These are phyloP conservation scores for Pseudotsuga menziesii DNA, from an alignment of 75 land plant species.

Conservation along the genomic window DNA sequence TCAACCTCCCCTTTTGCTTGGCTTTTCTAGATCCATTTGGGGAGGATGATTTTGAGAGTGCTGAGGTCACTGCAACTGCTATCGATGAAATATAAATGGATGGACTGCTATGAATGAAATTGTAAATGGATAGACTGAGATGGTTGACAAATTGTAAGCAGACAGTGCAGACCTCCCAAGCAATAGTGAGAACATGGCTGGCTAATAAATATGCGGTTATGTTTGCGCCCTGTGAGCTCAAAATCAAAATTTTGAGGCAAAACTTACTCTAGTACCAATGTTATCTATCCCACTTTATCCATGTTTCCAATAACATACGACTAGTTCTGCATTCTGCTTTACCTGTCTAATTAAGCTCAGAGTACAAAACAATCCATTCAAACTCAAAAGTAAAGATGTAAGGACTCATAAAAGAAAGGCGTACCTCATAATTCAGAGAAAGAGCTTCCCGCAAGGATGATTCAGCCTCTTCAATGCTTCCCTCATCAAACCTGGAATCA, in stretches of 20 bases:
- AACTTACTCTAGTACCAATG: not conserved
- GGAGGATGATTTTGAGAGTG: no score
- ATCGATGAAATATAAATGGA: not conserved
- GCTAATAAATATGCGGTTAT: no score
- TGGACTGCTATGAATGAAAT: not conserved
- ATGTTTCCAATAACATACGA: not conserved
- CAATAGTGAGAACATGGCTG: no score
- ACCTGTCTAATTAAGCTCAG: not conserved
- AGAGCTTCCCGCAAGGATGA: conserved; percentile 71
- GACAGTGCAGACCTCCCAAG: not conserved
- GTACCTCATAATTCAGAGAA: conserved; percentile 81
- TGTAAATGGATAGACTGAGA: not conserved
- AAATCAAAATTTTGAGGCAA: no score
- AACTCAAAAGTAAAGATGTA: not conserved
- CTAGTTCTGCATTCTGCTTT: no score
- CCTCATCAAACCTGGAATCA: conserved; percentile 54
- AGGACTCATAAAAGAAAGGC: conserved; percentile 1
- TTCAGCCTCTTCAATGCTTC: conserved; percentile 71
- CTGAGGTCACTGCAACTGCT: no score
- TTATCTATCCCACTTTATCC: not conserved
- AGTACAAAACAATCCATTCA: not conserved
- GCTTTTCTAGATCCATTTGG: no score
- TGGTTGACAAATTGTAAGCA: not conserved
- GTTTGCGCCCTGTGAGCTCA: no score
- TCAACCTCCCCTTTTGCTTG: no score